Conservation (phyloP, 1,284 basidiomycete genomes). For the Pseudozyma tsukubaensis region DNA sequence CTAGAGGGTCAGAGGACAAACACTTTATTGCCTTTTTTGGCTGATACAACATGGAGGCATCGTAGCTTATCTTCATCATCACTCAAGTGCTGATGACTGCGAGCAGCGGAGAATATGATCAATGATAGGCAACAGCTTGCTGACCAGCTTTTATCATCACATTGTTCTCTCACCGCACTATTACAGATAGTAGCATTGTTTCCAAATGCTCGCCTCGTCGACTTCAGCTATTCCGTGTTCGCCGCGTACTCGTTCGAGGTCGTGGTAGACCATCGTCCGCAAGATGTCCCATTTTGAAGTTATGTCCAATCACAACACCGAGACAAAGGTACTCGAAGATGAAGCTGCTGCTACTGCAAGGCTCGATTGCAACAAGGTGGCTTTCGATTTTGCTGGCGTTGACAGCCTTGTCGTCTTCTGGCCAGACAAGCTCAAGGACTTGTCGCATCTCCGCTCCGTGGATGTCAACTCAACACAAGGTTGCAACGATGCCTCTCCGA, state of each 20-base stretch:
- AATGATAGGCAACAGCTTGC: constrained; percentile 2
- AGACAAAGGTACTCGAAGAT: constrained; percentile 2
- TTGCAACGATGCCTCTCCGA: not conserved
- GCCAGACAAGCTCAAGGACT: constrained; percentile 29
- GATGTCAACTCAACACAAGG: not conserved
- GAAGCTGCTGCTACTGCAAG: not conserved
- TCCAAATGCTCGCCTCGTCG: constrained; percentile 27
- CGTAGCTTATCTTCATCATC: too few relatives aligned
- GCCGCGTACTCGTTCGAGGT: constrained; percentile 41
- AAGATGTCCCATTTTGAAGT: constrained; percentile 37
- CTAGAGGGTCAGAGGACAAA: constrained; percentile 53
- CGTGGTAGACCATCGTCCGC: constrained; percentile 33
- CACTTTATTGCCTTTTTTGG: constrained; percentile 52
- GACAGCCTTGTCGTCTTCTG: constrained; percentile 42
- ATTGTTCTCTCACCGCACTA: constrained; percentile 8
- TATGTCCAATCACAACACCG: not conserved
- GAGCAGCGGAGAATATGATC: not conserved
- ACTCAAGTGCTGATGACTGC: not conserved
- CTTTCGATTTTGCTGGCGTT: constrained; percentile 3
- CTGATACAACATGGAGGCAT: constrained; percentile 32
- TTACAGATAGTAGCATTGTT: not conserved
- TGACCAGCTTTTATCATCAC: constrained; percentile 2
- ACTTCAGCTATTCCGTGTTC: constrained; percentile 15
- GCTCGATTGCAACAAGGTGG: not conserved
- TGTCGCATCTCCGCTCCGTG: constrained; percentile 2